Percentiles rank a stretch among this genome's conserved stretches.
Evolutionary conservation across 768 basidiomycete species (phyloP).

Genomic region (Phallus indusiatus): DNA sequence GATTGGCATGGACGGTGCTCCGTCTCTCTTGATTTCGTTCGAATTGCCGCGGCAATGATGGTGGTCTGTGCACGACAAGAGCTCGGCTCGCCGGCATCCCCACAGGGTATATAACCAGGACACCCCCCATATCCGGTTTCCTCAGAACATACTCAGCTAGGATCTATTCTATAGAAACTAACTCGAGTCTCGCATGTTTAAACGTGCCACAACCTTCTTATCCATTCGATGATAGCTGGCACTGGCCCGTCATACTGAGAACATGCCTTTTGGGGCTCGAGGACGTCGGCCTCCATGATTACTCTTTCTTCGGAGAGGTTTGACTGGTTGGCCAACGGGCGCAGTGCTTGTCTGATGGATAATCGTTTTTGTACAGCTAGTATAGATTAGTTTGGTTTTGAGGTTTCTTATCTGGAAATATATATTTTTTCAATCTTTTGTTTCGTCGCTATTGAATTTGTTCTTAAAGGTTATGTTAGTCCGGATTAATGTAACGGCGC

Average conservation of each 20-base stretch:
- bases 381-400: too few relatives aligned
- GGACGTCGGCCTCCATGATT: conserved; percentile 25
- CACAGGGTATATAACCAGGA: conserved; percentile 8
- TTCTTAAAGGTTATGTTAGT: too few relatives aligned
- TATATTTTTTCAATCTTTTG: too few relatives aligned
- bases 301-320: conserved; percentile 18
- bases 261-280: conserved; percentile 27
- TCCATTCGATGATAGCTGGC: conserved; percentile 30
- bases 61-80: background rate
- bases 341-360: conserved; percentile 34
- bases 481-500: too few relatives aligned
- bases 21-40: too few relatives aligned
- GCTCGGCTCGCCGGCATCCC: background rate
- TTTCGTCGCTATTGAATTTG: too few relatives aligned
- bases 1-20: too few relatives aligned
- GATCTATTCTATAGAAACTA: conserved; percentile 33
- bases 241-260: conserved; percentile 31
- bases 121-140: conserved; percentile 15
- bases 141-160: conserved; percentile 33
- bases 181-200: conserved; percentile 38
- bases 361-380: background rate
- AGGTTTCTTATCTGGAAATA: too few relatives aligned
- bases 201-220: conserved; percentile 32
- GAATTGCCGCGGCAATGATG: background rate
- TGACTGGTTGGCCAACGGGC: conserved; percentile 26